Evolutionary conservation across 345 rosid species (phyloP), one percentile per base, ranked within the genome.

Genomic region (Aquilaria malaccensis): DNA sequence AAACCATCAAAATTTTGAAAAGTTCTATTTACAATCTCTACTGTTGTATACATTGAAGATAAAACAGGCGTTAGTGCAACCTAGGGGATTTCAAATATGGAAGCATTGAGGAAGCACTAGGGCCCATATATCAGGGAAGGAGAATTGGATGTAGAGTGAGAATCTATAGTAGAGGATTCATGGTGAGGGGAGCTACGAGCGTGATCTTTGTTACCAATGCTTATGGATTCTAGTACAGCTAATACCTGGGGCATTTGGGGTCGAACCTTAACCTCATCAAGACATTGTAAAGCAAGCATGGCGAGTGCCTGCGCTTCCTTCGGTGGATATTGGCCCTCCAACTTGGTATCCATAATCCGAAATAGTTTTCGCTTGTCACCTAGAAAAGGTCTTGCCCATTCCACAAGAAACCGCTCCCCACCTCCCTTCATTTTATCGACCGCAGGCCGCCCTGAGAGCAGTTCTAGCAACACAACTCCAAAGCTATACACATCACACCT

Each of bases 401-500:
- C 85, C 49, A 91, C 96, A 6, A 91, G 96, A 60, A 81, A 81
- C 61, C 73, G 78, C 56, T 85, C 88, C 14, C 50, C 63, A 52
- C 87, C 86, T 0, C 74, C 79, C 61, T 77, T 80, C 53, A 82
- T 64, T 56, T 33, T 70, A 52, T 84, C 90, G 29, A 80, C 63
- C 41, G 81, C 83, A 29, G 71, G 77, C 3, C 86, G 79, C 30
- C 95, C 88, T n/a, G 86, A 72, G 11, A 84, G 73, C 58, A 84
- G 65, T 69, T 87, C 95, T 5, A 84, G 74, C 68, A 87, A 64
- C 48, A 87, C 88, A 12, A 87, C 88, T 22, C 90, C 95, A 15
- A 84, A 87, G 76, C 95, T 84, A 66, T 87, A 87, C 46, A 87
- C 88, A 47, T 87, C 95, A 52, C 89, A 83, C 77, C 70, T 82